Evolutionary conservation across 2,329 filamentous ascomycete species (phyloP).

Genomic region (Hymenoscyphus occultus): DNA sequence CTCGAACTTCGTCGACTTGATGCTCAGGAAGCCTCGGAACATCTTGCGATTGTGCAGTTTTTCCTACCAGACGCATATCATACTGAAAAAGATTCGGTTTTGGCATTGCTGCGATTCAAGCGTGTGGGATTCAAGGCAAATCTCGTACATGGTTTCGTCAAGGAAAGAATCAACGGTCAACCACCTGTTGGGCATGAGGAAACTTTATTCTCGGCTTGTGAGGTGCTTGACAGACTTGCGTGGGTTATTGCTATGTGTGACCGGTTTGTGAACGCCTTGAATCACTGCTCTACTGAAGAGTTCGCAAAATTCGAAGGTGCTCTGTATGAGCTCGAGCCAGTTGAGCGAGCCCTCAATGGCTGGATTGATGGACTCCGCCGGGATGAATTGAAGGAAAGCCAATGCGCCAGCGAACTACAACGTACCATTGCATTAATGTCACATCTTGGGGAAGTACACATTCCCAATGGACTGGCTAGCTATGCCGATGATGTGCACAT

Average conservation of each 20-base stretch:
- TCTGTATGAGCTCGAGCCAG: slow-evolving; percentile 82
- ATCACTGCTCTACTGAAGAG: slow-evolving; percentile 70
- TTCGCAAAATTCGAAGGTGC: slow-evolving; percentile 79
- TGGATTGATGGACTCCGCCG: slow-evolving; percentile 83
- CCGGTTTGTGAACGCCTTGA: slow-evolving; percentile 78
- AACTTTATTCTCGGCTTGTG: slow-evolving; percentile 74
- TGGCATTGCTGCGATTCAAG: slow-evolving; percentile 84
- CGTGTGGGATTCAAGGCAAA: slow-evolving; percentile 84
- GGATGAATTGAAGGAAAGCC: slow-evolving; percentile 81
- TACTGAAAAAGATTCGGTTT: slow-evolving; percentile 78
- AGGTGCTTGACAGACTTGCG: slow-evolving; percentile 79
- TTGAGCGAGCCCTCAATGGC: slow-evolving; percentile 82
- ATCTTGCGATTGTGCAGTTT: slow-evolving; percentile 82
- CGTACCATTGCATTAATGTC: slow-evolving; percentile 81
- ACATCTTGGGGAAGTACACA: slow-evolving; percentile 81
- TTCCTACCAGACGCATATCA: slow-evolving; percentile 86
- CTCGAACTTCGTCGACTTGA: slow-evolving; percentile 83
- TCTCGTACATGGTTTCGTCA: slow-evolving; percentile 73
- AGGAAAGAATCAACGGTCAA: slow-evolving; percentile 70
- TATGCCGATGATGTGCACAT: slow-evolving; percentile 80
- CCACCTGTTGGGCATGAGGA: slow-evolving; percentile 68
- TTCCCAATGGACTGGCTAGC: slow-evolving; percentile 65
- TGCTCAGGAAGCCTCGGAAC: slow-evolving; percentile 83
- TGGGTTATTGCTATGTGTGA: slow-evolving; percentile 82
- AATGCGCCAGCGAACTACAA: slow-evolving; percentile 77